Evolutionary conservation across 2,329 filamentous ascomycete genomes (phyloP), one percentile per base, ranked within the genome.

Genomic region (Dendrostoma leiphaemia): DNA sequence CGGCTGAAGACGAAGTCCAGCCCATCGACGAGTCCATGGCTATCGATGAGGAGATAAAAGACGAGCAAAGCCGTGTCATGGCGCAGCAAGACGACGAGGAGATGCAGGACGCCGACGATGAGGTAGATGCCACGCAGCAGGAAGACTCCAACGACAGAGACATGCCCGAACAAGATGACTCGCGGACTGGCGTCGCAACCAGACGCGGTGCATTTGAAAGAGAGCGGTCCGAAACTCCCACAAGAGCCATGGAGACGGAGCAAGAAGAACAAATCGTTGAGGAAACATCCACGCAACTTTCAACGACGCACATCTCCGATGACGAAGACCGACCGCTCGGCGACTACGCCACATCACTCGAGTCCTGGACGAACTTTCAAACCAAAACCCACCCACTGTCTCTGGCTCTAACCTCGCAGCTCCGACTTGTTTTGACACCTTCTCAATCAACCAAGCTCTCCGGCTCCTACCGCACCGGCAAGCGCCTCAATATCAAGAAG

Each of bases 401-500:
- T 0, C 83, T 96, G 53, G 87, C 91, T 2, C 79, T 99, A 13
- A 96, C 93, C 1, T 94, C 96, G 60, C 94, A 97, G 67, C 86
- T 99, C 17, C 91, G 94, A 24, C 84, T 99, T 13, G 97, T 99
- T 64, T 86, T 99, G 35, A 90, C 90, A 0, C 94, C 95, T 0
- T 97, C 93, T 0, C 86, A 96, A 50, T 92, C 93, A 1, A 97
- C 94, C 34, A 99, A 97, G 67, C 89, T 99, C 59, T 92, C 93
- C 2, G 94, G 94, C 40, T 91, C 96, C 62, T 97, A 96, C 81
- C 90, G 94, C 62, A 99, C 94, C 0, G 94, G 94, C 59, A 99
- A 99, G 71, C 88, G 94, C 0, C 90, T 99, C 64, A 99, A 97
- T 73, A 96, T 99, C 77, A 97, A 97, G 74, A 91, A 93, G 63